Conservation (phyloP, 2,329 filamentous ascomycete species). For the Monilinia vaccinii-corymbosi region DNA sequence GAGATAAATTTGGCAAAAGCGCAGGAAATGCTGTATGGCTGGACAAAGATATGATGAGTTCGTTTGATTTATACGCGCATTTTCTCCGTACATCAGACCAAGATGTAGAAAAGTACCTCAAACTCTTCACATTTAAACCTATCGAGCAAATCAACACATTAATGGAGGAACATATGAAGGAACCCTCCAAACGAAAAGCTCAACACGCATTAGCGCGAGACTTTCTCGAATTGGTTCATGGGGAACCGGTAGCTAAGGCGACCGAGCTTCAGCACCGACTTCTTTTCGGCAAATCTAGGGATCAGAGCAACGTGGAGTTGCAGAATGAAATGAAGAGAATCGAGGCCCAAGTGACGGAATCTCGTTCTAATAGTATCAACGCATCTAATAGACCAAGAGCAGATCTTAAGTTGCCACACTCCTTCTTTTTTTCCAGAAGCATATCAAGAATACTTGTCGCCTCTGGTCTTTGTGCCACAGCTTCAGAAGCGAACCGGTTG, state of each 20-base stretch:
- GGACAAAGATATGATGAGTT: slow-evolving; percentile 67
- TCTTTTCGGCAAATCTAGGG: slow-evolving; percentile 33
- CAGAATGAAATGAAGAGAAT: neutral
- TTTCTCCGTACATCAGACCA: slow-evolving; percentile 76
- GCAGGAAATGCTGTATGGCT: slow-evolving; percentile 93
- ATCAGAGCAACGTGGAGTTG: slow-evolving; percentile 15
- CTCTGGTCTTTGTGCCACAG: slow-evolving; percentile 47
- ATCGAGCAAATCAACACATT: slow-evolving; percentile 54
- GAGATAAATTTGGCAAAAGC: slow-evolving; percentile 90
- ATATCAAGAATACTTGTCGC: slow-evolving; percentile 52
- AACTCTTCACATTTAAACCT: slow-evolving; percentile 84
- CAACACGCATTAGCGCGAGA: slow-evolving; percentile 80
- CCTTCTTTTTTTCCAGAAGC: slow-evolving; percentile 43
- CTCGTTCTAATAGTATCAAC: slow-evolving; percentile 10
- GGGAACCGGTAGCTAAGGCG: slow-evolving; percentile 50
- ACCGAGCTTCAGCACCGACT: slow-evolving; percentile 48
- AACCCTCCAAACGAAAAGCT: slow-evolving; percentile 65
- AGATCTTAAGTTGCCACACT: slow-evolving; percentile 50
- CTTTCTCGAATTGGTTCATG: slow-evolving; percentile 73
- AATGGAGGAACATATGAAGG: slow-evolving; percentile 57
- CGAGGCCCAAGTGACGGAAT: neutral
- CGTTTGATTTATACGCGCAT: slow-evolving; percentile 85
- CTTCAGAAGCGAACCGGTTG: slow-evolving; percentile 49
- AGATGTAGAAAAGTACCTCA: slow-evolving; percentile 73
- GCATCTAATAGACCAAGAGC: slow-evolving; percentile 41